phyloP scores from a whole-genome alignment of 805 yeast genomes.

The Zygosaccharomyces rouxii region DNA sequence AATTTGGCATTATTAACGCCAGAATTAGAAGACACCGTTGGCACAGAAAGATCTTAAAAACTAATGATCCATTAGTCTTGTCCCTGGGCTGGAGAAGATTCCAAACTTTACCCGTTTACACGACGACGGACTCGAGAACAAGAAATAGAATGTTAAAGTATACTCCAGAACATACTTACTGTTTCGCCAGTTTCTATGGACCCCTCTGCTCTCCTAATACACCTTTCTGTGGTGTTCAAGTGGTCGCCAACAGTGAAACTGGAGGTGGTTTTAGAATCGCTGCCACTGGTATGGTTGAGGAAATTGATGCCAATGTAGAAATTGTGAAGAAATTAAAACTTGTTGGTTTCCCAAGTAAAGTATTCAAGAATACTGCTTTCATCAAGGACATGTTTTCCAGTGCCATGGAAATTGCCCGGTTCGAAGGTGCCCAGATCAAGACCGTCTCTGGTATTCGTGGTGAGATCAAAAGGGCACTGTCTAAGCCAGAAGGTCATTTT shows the following conservation, averaged over 20 bases:
- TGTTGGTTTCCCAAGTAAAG: constrained; percentile 91
- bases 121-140: constrained; percentile 96
- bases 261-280: constrained; percentile 91
- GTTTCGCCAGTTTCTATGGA: constrained; percentile 94
- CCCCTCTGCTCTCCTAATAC: constrained; percentile 97
- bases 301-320: constrained; percentile 81
- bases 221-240: constrained; percentile 92
- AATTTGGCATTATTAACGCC: constrained; percentile 89
- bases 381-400: constrained; percentile 94
- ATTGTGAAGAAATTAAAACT: constrained; percentile 93
- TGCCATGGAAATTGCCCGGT: constrained; percentile 91
- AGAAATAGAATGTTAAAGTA: constrained; percentile 96
- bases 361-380: constrained; percentile 94
- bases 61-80: constrained; percentile 90
- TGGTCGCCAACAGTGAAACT: constrained; percentile 76
- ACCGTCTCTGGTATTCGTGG: constrained; percentile 98
- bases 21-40: constrained; percentile 97
- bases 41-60: constrained; percentile 93
- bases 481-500: constrained; percentile 91
- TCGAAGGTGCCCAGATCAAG: constrained; percentile 95
- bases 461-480: constrained; percentile 90
- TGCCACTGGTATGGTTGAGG: constrained; percentile 95
- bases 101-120: constrained; percentile 92
- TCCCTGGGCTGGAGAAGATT: constrained; percentile 98
- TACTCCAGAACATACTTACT: constrained; percentile 96